phyloP scores from a whole-genome alignment of 352 stramenopile genomes.

The Phytophthora tentaculata region DNA sequence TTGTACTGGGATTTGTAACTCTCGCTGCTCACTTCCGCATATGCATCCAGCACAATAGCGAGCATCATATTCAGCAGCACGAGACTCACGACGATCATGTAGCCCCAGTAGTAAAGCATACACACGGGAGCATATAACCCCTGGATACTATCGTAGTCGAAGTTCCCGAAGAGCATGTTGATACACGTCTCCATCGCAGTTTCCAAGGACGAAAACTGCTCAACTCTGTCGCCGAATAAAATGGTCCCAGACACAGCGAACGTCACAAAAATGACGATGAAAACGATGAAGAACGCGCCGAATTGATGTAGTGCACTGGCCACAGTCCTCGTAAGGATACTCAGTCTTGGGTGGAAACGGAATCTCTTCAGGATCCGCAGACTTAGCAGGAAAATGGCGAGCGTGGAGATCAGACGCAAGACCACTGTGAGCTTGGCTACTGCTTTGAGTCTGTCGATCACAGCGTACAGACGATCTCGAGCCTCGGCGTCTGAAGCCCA shows the following conservation, averaged over 20 bases:
- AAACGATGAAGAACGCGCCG: slow-evolving; percentile 60
- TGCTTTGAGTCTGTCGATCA: slow-evolving; percentile 23
- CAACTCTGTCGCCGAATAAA: slow-evolving; percentile 64
- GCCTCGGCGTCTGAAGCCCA: slow-evolving; percentile 23
- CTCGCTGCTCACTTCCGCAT: slow-evolving; percentile 37
- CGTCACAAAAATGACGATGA: slow-evolving; percentile 61
- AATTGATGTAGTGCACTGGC: slow-evolving; percentile 57
- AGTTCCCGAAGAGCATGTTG: slow-evolving; percentile 74
- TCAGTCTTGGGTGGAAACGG: slow-evolving; percentile 32
- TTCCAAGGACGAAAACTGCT: slow-evolving; percentile 51
- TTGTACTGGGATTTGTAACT: slow-evolving; percentile 36
- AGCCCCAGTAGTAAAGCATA: slow-evolving; percentile 72
- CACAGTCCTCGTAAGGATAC: slow-evolving; percentile 29
- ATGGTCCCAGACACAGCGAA: slow-evolving; percentile 56
- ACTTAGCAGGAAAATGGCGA: slow-evolving; percentile 30
- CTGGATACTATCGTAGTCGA: slow-evolving; percentile 58
- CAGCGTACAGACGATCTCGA: slow-evolving; percentile 26
- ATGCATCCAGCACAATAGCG: slow-evolving; percentile 58
- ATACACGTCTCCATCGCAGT: slow-evolving; percentile 59
- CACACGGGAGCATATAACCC: slow-evolving; percentile 46
- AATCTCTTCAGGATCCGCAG: slow-evolving; percentile 32
- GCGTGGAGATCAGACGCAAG: slow-evolving; percentile 26
- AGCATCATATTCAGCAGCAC: slow-evolving; percentile 77
- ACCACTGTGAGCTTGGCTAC: slow-evolving; percentile 23
- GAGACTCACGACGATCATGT: slow-evolving; percentile 64